Evolutionary conservation across 305 asterid species (phyloP), one percentile per base, ranked within the genome.

Genomic region (Rubia tinctorum): DNA sequence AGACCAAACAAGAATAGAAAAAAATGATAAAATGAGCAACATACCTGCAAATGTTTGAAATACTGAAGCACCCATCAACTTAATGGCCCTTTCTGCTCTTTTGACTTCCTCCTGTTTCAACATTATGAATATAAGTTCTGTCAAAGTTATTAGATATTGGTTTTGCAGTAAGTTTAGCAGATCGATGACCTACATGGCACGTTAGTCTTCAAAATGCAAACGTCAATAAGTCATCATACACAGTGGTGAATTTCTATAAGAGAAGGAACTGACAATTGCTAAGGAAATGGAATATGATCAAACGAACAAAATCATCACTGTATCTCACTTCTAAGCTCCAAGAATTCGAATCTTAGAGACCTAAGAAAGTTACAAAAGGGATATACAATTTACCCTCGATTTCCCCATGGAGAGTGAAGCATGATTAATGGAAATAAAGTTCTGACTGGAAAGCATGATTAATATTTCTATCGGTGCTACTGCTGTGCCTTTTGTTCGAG

Each of bases 31-130:
- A 14, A 0, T n/a, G 42, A 73, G 60, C 68, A 72, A 69, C 83
- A 77, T 85, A 94, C 98, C 98, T 37, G 80, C 69, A 73, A 90
- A 82, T 73, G 92, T 89, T 78, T 74, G 84, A 88, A 89, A 82
- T 73, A 90, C 83, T 75, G 97, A 87, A 75, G 90, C 95, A 66
- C 97, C 96, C 97, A 91, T 84, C 88, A 90, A 81, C 45, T 73
- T 85, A 72, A 90, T 86, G 79, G 97, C 96, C 84, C 84, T 88
- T 83, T 87, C 91, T 74, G 97, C 97, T 77, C 83, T 84, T 78
- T 83, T 73, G 73, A 91, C 97, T 87, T 94, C 97, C 82, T 88
- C 97, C 99, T 94, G 85, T 77, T 73, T 6, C 40, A 7, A 20
- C 20, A 69, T 72, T 17, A 40, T 55, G 20, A 23, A 44, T 37